Base-by-base conservation (phyloP, 768 basidiomycete species). In the Lactifluus piperatus region DNA sequence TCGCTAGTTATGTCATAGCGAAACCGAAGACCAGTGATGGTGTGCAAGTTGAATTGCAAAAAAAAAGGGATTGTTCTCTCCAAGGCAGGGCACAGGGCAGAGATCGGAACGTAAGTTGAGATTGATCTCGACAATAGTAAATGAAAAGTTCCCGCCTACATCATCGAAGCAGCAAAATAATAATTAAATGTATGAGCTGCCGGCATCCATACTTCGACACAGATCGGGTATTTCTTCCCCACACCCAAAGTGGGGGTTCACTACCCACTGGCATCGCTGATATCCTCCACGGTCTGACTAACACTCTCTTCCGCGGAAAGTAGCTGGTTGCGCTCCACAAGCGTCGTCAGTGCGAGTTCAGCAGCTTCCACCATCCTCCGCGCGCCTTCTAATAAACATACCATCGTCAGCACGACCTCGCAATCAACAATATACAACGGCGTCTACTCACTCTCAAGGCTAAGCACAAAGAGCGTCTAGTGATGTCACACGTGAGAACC, bases 371-470 rank as follows among this genome's bases (percentile, higher is more conserved):
- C 65, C 55, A 77, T 46, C 57, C 67, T 68, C 47, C 61, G 70
- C 24, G 76, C 41, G 2, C 72, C 71, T 34, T 68, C 75, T 76
- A 57, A 24, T 76, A 57, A 24, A 41, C 6, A 39, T 9, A 29
- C 9, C 32, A 43, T 54, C 22, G 37, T 56, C 32, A 59, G 44
- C 20, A 6, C n/a, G 20, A 24, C 6, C n/a, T n/a, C n/a, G n/a
- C n/a, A n/a, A n/a, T n/a, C n/a, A n/a, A n/a, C n/a, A n/a, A n/a
- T n/a, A n/a, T n/a, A n/a, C n/a, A n/a, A n/a, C n/a, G n/a, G n/a
- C n/a, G n/a, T n/a, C n/a, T n/a, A 69, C 76, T 67, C 59, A 79
- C 78, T 74, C 66, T 81, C 79, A 20, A 81, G 70, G 37, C 73
- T 76, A 18, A 81, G 66, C 65, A 74, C 68, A 63, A 79, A 69